Evolutionary conservation across 495 filamentous ascomycete genomes (phyloP), one percentile per base, ranked within the genome.

Genomic region (Lentithecium fluviatile): DNA sequence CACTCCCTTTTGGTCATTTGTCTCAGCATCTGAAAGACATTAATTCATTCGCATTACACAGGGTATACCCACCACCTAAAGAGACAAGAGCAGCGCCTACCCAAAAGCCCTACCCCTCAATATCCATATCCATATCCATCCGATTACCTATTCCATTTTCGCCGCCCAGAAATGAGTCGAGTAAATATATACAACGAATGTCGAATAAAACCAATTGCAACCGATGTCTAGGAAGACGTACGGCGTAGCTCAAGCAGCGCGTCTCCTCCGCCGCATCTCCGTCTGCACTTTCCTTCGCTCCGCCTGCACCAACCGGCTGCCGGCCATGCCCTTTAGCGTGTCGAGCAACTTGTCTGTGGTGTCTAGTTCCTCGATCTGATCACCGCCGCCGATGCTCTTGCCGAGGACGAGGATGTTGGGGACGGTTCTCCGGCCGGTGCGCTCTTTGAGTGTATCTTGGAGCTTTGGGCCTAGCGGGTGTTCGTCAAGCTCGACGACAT

Each of bases 321-420:
- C 88, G 36, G 82, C 91, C 75, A 96, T 75, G 10, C 75, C 79
- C 72, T 81, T 83, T 57, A 98, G 79, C 67, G 84, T 93, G 37
- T 84, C 84, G 26, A 81, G 78, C 56, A 98, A 75, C 56, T 79
- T 81, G 61, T 85, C 85, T n/a, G 80, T 80, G 40, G 75, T 68
- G 70, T 95, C 85, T 58, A 97, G 71, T 23, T 80, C 85, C 38
- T 82, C 81, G 57, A 97, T 81, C 34, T 96, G 90, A 68, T 97
- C 93, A 45, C 90, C 85, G 25, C 94, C 94, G 24, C 94, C 94
- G 62, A 97, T 91, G 68, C 88, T 94, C 71, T 85, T 84, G 4
- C 89, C 94, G 67, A 86, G 88, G 45, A 98, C 81, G 55, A 98
- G 76, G 26, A 98, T 79, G 68, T 98, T 98, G 2, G 94, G 94